Conservation (phyloP, 208 protist genomes). For the Trypanosoma scelopori region DNA sequence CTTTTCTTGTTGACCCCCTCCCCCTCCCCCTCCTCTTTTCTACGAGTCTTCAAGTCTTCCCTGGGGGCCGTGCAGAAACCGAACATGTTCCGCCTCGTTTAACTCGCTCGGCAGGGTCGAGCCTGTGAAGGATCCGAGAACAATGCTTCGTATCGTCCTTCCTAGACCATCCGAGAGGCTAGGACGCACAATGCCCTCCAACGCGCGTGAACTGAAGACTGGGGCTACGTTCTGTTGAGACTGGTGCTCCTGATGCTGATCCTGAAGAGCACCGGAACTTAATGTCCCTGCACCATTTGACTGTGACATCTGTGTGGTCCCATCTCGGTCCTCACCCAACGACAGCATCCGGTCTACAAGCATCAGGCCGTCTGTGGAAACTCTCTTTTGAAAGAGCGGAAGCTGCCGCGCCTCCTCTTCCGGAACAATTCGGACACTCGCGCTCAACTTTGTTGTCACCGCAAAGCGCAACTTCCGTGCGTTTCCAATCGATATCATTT, state of each 20-base stretch:
- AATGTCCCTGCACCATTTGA: constrained; percentile 17
- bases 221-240: not conserved
- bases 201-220: constrained; percentile 9
- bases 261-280: not conserved
- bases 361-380: not conserved
- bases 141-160: constrained; percentile 11
- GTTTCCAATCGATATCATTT: constrained; percentile 72
- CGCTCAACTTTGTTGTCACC: constrained; percentile 78
- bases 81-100: constrained; percentile 16
- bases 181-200: constrained; percentile 2
- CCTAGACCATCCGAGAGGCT: constrained; percentile 5
- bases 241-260: not conserved
- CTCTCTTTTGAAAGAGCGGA: constrained; percentile 17
- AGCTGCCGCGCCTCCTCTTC: constrained; percentile 48
- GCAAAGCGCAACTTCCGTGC: constrained; percentile 78
- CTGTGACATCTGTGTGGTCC: constrained; percentile 25
- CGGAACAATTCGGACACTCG: constrained; percentile 71
- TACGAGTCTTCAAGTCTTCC: constrained; percentile 6
- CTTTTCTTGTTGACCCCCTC: too few relatives aligned
- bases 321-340: constrained; percentile 13
- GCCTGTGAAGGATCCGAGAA: constrained; percentile 3
- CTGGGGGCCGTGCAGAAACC: constrained; percentile 5
- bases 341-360: not conserved
- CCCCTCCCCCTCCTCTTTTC: not conserved
- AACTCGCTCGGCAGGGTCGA: not conserved